Evolutionary conservation across 1,139 yeast species (phyloP).

Genomic region (Kodamaea arcana): DNA sequence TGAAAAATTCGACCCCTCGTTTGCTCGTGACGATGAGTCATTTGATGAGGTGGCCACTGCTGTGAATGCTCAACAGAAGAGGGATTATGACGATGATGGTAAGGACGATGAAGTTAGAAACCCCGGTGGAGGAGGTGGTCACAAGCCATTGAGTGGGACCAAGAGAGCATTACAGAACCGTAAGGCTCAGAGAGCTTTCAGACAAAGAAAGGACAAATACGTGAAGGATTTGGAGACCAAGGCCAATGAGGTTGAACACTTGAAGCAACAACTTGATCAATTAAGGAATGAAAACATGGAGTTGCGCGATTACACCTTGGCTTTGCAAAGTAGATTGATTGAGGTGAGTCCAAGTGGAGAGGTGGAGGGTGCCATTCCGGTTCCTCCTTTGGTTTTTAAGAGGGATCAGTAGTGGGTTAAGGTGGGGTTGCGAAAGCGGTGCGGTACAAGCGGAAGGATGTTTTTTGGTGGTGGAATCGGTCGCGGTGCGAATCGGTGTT

Average conservation of each 20-base stretch:
- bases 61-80: constrained; percentile 20
- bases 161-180: constrained; percentile 88
- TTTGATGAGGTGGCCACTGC: constrained; percentile 32
- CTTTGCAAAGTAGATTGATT: constrained; percentile 63
- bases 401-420: constrained; percentile 2
- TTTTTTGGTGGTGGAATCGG: too few species aligned
- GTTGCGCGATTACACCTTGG: constrained; percentile 68
- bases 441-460: too few species aligned
- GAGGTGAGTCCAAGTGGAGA: constrained; percentile 25
- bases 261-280: constrained; percentile 60
- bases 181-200: constrained; percentile 82
- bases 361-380: constrained; percentile 21
- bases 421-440: too few species aligned
- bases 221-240: constrained; percentile 73
- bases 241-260: constrained; percentile 55
- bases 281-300: constrained; percentile 66
- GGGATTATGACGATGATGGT: constrained; percentile 8
- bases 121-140: constrained; percentile 4
- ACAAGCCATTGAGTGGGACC: constrained; percentile 27
- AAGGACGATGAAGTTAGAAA: constrained; percentile 5
- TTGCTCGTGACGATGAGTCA: constrained; percentile 23
- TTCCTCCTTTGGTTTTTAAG: constrained; percentile 31
- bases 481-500: too few species aligned
- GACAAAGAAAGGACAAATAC: constrained; percentile 74
- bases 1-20: constrained; percentile 28